Percentiles rank a stretch among this genome's conserved stretches.
phyloP scores from a whole-genome alignment of 1,284 basidiomycete species.

The Sanghuangporus sanghuang region DNA sequence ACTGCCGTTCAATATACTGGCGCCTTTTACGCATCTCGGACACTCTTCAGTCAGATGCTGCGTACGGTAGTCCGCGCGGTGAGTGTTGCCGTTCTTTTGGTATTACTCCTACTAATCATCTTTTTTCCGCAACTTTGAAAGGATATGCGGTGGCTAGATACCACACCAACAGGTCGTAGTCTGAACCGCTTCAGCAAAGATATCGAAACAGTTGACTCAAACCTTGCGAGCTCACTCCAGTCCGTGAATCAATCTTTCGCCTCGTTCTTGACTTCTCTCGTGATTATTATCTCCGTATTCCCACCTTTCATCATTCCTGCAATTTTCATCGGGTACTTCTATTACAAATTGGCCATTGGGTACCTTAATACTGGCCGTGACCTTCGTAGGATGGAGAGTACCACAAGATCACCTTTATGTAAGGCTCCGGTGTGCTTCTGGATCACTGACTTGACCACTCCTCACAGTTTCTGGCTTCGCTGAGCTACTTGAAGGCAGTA shows the following conservation, averaged over 20 bases:
- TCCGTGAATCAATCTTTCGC: slow-evolving; percentile 71
- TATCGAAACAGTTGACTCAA: slow-evolving; percentile 73
- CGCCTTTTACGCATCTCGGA: slow-evolving; percentile 52
- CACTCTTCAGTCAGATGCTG: slow-evolving; percentile 53
- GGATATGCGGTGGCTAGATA: slow-evolving; percentile 33
- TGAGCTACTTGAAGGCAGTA: slow-evolving; percentile 68
- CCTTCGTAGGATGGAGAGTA: slow-evolving; percentile 75
- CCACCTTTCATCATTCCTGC: slow-evolving; percentile 74
- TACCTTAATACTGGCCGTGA: slow-evolving; percentile 77
- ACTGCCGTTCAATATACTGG: slow-evolving; percentile 55
- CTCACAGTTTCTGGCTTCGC: slow-evolving; percentile 72
- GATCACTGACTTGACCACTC: not conserved
- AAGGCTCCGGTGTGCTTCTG: not conserved
- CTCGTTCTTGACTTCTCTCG: slow-evolving; percentile 61
- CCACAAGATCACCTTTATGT: slow-evolving; percentile 52
- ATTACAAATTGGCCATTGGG: slow-evolving; percentile 60
- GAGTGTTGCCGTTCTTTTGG: no score
- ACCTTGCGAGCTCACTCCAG: slow-evolving; percentile 64
- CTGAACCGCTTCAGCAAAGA: slow-evolving; percentile 71
- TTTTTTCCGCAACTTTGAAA: no score
- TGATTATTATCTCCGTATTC: slow-evolving; percentile 48
- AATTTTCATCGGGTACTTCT: slow-evolving; percentile 54
- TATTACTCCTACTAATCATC: no score
- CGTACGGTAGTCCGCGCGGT: slow-evolving; percentile 49
- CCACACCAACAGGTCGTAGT: slow-evolving; percentile 39